Percentiles rank a stretch among this genome's conserved stretches.
These are phyloP conservation scores for Apiospora phragmitis DNA, from an alignment of 2,329 filamentous ascomycete genomes.

Conservation along the genomic window DNA sequence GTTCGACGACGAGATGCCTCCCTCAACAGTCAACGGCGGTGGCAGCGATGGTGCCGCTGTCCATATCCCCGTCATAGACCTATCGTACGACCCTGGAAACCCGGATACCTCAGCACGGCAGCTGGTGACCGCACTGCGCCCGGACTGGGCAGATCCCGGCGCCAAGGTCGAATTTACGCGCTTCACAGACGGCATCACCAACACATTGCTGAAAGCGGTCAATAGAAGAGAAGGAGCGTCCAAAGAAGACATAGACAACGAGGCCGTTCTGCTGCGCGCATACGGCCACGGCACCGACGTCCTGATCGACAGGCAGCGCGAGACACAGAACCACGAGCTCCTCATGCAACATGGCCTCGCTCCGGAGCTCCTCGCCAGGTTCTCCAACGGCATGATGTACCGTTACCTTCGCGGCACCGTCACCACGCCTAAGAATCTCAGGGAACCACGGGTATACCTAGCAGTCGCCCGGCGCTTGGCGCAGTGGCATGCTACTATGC, in stretches of 20 bases:
- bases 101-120: slow-evolving; percentile 76
- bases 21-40: not conserved
- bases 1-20: not conserved
- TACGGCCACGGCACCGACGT: slow-evolving; percentile 94
- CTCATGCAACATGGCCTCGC: slow-evolving; percentile 82
- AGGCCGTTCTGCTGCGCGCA: slow-evolving; percentile 85
- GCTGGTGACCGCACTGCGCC: slow-evolving; percentile 77
- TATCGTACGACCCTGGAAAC: slow-evolving; percentile 76
- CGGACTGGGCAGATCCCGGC: slow-evolving; percentile 76
- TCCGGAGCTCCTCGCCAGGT: slow-evolving; percentile 83
- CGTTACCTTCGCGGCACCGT: slow-evolving; percentile 81
- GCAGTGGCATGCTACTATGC: slow-evolving; percentile 84
- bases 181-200: slow-evolving; percentile 98
- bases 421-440: slow-evolving; percentile 78
- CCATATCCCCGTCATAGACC: slow-evolving; percentile 57
- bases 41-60: not conserved
- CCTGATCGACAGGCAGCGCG: slow-evolving; percentile 92
- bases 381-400: slow-evolving; percentile 95
- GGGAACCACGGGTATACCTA: slow-evolving; percentile 72
- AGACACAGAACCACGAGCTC: slow-evolving; percentile 77
- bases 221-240: slow-evolving; percentile 65
- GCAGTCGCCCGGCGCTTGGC: slow-evolving; percentile 83
- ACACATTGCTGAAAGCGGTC: slow-evolving; percentile 81
- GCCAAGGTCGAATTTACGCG: slow-evolving; percentile 81
- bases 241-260: slow-evolving; percentile 61